These are phyloP conservation scores for Millerago galiae DNA, from an alignment of 805 yeast species.

Conservation along the genomic window DNA sequence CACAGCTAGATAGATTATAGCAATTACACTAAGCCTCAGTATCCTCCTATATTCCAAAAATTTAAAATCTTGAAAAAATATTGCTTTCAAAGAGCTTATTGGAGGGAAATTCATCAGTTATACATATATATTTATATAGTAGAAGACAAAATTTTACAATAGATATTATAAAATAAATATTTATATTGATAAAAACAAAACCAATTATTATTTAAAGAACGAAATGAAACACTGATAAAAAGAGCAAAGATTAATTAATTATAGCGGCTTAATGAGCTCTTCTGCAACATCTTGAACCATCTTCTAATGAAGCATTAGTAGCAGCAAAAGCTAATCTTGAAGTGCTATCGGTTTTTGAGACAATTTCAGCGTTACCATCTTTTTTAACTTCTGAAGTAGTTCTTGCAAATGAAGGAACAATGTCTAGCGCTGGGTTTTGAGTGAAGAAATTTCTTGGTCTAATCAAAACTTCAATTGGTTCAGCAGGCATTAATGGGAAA, in stretches of 20 bases:
- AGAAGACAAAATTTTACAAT: no score
- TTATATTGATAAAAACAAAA: no score
- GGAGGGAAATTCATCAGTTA: no score
- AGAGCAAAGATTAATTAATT: not conserved
- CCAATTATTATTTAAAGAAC: no score
- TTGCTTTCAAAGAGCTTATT: no score
- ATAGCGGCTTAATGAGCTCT: not conserved
- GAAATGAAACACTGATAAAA: not conserved
- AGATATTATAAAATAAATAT: no score
- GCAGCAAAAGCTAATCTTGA: constrained; percentile 45
- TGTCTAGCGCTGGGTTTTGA: constrained; percentile 72
- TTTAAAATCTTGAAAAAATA: no score
- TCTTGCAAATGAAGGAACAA: constrained; percentile 56
- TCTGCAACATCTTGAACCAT: constrained; percentile 18
- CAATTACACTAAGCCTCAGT: no score
- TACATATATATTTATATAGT: no score
- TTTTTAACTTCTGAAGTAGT: constrained; percentile 36
- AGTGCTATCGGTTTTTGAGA: constrained; percentile 37
- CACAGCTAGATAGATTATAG: no score
- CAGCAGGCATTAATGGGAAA: constrained; percentile 87
- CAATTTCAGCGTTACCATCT: constrained; percentile 33
- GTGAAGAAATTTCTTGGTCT: constrained; percentile 77
- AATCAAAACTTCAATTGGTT: constrained; percentile 65
- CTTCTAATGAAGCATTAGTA: constrained; percentile 12
- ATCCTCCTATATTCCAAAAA: no score